Evolutionary conservation across 208 protist genomes (phyloP).

Genomic region (Pavlovales sp.): DNA sequence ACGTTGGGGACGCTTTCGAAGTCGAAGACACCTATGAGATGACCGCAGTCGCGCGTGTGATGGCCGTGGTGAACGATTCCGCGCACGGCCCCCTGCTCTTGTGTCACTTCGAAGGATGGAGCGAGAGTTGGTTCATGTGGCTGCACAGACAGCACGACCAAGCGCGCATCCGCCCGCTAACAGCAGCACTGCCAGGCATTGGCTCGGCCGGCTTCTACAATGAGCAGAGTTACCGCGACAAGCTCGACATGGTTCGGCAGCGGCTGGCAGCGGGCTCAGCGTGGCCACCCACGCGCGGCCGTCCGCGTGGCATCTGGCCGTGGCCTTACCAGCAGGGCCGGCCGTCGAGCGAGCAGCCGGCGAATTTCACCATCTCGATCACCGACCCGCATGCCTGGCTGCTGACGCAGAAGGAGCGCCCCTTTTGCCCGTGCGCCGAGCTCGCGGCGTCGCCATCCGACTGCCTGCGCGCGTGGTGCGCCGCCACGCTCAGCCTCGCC

Average conservation of each 20-base stretch:
- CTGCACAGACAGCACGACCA: neutral
- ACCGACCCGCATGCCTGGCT: neutral
- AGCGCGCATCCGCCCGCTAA: neutral
- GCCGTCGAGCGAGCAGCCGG: too few relatives aligned
- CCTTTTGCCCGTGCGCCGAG: neutral
- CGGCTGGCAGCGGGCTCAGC: neutral
- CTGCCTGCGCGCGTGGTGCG: neutral
- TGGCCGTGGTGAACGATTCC: neutral
- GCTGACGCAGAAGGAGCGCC: neutral
- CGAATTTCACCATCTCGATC: neutral
- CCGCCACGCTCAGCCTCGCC: neutral
- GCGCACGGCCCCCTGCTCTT: neutral
- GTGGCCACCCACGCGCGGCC: neutral
- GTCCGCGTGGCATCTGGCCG: neutral
- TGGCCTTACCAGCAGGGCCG: neutral
- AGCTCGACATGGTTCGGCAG: neutral
- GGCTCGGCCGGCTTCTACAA: neutral
- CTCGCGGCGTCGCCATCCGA: neutral
- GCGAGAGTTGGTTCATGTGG: neutral
- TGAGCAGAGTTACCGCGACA: neutral
- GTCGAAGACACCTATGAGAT: neutral
- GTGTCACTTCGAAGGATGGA: neutral
- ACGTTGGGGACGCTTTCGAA: neutral
- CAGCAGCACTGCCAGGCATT: neutral
- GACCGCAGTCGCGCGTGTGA: neutral